Evolutionary conservation across 768 basidiomycete species (phyloP).

Genomic region (Tulasnella sp.): DNA sequence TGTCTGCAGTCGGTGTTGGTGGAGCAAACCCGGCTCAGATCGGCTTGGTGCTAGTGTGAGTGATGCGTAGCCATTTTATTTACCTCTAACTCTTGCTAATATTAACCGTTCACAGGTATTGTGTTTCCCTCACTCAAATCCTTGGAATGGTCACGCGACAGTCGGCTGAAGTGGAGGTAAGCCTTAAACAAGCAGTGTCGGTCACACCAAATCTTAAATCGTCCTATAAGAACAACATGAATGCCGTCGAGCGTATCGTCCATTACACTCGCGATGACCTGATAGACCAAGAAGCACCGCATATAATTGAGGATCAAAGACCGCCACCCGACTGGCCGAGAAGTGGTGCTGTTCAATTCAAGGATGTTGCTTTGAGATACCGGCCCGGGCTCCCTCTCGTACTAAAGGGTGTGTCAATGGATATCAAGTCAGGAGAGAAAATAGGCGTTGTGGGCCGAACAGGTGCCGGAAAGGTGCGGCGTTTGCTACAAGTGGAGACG

Average conservation of each 20-base stretch:
- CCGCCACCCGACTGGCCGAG: slow-evolving; percentile 62
- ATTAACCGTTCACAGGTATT: background rate
- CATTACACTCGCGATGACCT: slow-evolving; percentile 50
- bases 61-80: background rate
- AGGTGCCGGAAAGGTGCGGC: slow-evolving; percentile 22
- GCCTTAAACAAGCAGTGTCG: slow-evolving; percentile 9
- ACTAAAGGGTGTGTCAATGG: slow-evolving; percentile 57
- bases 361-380: slow-evolving; percentile 49
- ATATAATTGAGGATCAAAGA: slow-evolving; percentile 53
- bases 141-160: slow-evolving; percentile 55
- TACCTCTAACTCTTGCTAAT: background rate
- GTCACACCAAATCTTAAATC: background rate
- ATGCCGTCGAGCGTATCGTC: slow-evolving; percentile 57
- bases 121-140: slow-evolving; percentile 51
- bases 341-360: slow-evolving; percentile 57
- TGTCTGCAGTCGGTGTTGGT: slow-evolving; percentile 54
- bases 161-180: slow-evolving; percentile 61
- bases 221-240: slow-evolving; percentile 53
- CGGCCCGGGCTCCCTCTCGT: slow-evolving; percentile 68
- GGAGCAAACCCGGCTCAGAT: slow-evolving; percentile 62
- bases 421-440: slow-evolving; percentile 63
- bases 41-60: slow-evolving; percentile 65
- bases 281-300: slow-evolving; percentile 61
- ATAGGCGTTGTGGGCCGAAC: slow-evolving; percentile 68
- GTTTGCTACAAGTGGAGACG: background rate